Evolutionary conservation across 441 rosid species (phyloP).

Genomic region (Erysimum cheiri): DNA sequence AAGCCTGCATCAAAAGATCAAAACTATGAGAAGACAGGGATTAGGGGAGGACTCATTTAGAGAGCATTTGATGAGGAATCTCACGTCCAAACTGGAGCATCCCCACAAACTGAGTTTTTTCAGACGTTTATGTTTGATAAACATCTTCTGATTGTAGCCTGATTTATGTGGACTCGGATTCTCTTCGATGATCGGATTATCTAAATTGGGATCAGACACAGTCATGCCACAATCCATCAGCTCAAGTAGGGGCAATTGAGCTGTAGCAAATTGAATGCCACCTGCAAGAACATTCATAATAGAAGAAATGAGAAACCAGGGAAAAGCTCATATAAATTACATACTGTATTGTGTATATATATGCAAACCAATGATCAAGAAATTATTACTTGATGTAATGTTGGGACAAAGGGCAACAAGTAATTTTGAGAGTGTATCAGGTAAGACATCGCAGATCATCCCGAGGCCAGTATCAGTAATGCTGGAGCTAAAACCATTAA

Average conservation of each 20-base stretch:
- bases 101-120: conserved; percentile 98
- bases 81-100: conserved; percentile 93
- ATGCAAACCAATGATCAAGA: conserved; percentile 32
- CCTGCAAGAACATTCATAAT: conserved; percentile 52
- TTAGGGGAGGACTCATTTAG: neutral
- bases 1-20: conserved; percentile 65
- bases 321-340: neutral
- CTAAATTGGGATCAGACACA: conserved; percentile 65
- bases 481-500: conserved; percentile 69
- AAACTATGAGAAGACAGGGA: conserved; percentile 37
- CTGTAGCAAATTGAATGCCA: conserved; percentile 96
- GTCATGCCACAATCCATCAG: conserved; percentile 99
- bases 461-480: conserved; percentile 95
- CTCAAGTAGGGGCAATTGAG: conserved; percentile 90
- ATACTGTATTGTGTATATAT: neutral
- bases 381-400: conserved; percentile 93
- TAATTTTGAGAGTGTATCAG: conserved; percentile 76
- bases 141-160: conserved; percentile 79
- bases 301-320: conserved; percentile 30
- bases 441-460: conserved; percentile 92
- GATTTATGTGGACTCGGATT: conserved; percentile 48
- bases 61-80: conserved; percentile 38
- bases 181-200: conserved; percentile 48
- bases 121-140: conserved; percentile 76
- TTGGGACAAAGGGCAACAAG: conserved; percentile 94